phyloP scores from a whole-genome alignment of 2,329 filamentous ascomycete species.

The Fusarium miscanthi region DNA sequence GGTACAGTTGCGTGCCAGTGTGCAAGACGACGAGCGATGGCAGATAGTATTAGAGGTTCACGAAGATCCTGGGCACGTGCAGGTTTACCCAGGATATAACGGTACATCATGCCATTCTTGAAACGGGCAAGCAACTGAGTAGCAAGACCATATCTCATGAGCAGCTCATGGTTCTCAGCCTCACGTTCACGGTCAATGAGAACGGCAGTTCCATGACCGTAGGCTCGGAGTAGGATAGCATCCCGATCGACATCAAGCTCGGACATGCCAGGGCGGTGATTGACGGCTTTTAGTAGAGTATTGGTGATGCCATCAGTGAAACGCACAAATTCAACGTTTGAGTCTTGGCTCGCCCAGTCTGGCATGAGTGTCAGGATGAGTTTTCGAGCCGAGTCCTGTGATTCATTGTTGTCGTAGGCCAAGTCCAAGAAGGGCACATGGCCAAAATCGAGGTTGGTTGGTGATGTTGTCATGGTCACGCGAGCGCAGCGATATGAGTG shows the following conservation, averaged over 20 bases:
- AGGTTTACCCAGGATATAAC: slow-evolving; percentile 84
- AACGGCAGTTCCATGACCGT: slow-evolving; percentile 92
- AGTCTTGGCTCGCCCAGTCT: slow-evolving; percentile 80
- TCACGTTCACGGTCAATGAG: slow-evolving; percentile 95
- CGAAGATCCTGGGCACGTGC: slow-evolving; percentile 85
- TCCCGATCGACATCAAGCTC: slow-evolving; percentile 81
- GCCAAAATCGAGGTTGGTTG: slow-evolving; percentile 50
- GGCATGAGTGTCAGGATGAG: slow-evolving; percentile 84
- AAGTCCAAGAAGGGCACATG: slow-evolving; percentile 75
- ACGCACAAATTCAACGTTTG: slow-evolving; percentile 83
- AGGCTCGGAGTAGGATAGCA: slow-evolving; percentile 89
- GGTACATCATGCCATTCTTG: slow-evolving; percentile 95
- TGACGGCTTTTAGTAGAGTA: slow-evolving; percentile 84
- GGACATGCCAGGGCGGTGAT: slow-evolving; percentile 73
- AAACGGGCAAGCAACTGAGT: slow-evolving; percentile 91
- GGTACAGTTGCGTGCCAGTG: slow-evolving; percentile 89
- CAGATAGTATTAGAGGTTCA: slow-evolving; percentile 79
- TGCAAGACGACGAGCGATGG: slow-evolving; percentile 84
- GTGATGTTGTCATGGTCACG: slow-evolving; percentile 51
- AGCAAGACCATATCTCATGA: slow-evolving; percentile 85
- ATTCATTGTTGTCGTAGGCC: slow-evolving; percentile 80
- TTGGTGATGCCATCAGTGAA: slow-evolving; percentile 99
- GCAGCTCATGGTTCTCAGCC: slow-evolving; percentile 82
- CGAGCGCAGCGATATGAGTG: slow-evolving; percentile 21
- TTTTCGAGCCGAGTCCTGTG: slow-evolving; percentile 80